Evolutionary conservation across 108 stramenopile genomes (phyloP), one percentile per base, ranked within the genome.

Genomic region (Chaetoceros muelleri): DNA sequence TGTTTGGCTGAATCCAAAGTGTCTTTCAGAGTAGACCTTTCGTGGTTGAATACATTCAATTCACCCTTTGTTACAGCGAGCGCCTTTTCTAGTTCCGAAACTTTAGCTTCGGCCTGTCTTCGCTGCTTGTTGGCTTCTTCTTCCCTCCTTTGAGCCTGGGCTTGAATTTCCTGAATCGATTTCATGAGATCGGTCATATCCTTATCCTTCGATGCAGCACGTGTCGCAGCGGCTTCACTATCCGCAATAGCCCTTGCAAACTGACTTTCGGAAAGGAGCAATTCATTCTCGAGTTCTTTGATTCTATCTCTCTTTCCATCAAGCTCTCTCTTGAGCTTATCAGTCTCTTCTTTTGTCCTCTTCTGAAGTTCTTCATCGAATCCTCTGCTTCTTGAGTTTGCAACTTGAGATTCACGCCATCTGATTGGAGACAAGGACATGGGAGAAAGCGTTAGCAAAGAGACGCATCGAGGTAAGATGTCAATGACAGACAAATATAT

Each of bases 121-220:
- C 60, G 52, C 20, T 27, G 47, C 24, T 40, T 28, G 16, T 53
- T n/a, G 17, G 50, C 40, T 46, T 61, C 66, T 48, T 61, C 30
- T 26, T 67, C 66, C 17, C 66, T 28, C 21, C 48, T 44, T 25
- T 61, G 52, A 3, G 40, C 52, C 8, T 49, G 52, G n/a, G 52
- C 30, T 61, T 67, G 66, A 46, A 67, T 67, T 7, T 67, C 66
- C 21, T 25, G 23, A 22, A 67, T 48, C 17, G 58, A 49, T 51
- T 67, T 67, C 60, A 55, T 67, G 23, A 67, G 29, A n/a, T 67
- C 66, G 24, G 30, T 67, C 51, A 67, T 31, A 26, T 67, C 66
- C 21, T 44, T 21, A 16, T 67, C 66, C 44, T 54, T 67, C 16
- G 66, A 28, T 22, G 29, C 21, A 5, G 53, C 53, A n/a, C 53